Base-by-base conservation (phyloP, 78 protist genomes). In the Guillardia theta region DNA sequence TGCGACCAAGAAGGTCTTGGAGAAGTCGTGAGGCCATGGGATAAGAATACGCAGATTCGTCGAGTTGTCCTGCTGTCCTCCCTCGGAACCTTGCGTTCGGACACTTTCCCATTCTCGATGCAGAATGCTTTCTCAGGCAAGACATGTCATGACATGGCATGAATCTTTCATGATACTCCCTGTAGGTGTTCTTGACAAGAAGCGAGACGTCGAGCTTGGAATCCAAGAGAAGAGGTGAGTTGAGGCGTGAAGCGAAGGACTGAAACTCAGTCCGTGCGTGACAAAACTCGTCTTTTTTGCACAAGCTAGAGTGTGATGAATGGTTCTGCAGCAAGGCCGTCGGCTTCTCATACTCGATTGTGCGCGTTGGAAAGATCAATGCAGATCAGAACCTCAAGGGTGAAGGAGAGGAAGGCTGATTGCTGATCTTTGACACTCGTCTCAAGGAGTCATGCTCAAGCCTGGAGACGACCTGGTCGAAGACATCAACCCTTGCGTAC, bases 121-220 rank as follows among this genome's bases (percentile, higher is more conserved):
- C 9, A 22, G 83, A 70, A 70, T 70, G 83, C 83, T 43, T 58
- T 58, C 70, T 58, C 70, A 6, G 15, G 58, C 10, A 15, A 50
- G 58, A 50, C 30, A 50, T 10, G 30, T 10, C 58, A 15, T 15
- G 58, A 10, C 30, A 50, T 19, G 15, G 58, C 58, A 50, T 10
- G 58, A 50, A 50, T 10, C 10, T 19, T 19, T 10, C 30, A 15
- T 10, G 58, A 50, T 50, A 15, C 58, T 19, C 30, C 10, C 58
- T 50, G 58, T 50, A 50, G 83, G 83, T 4, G 83, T 70, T 12
- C 83, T 70, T 24, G 83, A 70, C 83, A 70, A 70, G 83, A 70
- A 70, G 83, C 9, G 83, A 3, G 33, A 24, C 45, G 41, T 33
- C 10, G 83, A 70, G 6, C 83, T 70, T 24, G 83, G 83, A 12